Evolutionary conservation across 768 basidiomycete species (phyloP).

Genomic region (Mycena epipterygia): DNA sequence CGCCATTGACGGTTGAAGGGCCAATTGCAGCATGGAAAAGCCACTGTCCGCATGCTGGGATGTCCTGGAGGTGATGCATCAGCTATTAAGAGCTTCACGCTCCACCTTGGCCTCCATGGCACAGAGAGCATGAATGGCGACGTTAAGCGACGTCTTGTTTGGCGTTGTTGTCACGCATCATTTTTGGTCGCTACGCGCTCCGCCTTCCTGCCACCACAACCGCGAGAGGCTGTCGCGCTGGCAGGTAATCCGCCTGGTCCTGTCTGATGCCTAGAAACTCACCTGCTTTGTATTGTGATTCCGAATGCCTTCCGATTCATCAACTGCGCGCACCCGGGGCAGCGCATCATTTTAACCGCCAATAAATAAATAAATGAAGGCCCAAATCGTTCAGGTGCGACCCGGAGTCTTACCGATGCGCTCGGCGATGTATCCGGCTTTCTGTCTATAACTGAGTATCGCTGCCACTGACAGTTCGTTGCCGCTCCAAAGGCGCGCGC

Average conservation of each 20-base stretch:
- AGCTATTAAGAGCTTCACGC: no score
- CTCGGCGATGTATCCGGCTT: neutral
- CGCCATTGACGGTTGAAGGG: no score
- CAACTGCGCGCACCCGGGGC: neutral
- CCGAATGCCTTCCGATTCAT: neutral
- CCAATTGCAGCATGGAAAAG: no score
- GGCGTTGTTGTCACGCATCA: no score
- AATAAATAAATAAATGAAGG: neutral
- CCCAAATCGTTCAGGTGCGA: neutral
- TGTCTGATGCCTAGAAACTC: neutral
- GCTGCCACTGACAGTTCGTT: neutral
- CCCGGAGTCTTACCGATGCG: neutral
- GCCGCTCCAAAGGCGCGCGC: neutral
- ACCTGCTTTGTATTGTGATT: no score
- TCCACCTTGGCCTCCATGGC: no score
- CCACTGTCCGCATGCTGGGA: no score
- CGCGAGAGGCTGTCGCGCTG: neutral
- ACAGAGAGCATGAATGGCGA: no score
- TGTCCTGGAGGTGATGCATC: no score
- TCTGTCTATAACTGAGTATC: neutral
- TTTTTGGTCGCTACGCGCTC: no score
- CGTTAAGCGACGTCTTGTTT: no score
- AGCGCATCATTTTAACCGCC: neutral
- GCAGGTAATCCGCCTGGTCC: neutral
- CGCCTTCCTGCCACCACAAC: neutral